These are phyloP conservation scores for Boechera divaricarpa DNA, from an alignment of 345 rosid species.

Conservation along the genomic window DNA sequence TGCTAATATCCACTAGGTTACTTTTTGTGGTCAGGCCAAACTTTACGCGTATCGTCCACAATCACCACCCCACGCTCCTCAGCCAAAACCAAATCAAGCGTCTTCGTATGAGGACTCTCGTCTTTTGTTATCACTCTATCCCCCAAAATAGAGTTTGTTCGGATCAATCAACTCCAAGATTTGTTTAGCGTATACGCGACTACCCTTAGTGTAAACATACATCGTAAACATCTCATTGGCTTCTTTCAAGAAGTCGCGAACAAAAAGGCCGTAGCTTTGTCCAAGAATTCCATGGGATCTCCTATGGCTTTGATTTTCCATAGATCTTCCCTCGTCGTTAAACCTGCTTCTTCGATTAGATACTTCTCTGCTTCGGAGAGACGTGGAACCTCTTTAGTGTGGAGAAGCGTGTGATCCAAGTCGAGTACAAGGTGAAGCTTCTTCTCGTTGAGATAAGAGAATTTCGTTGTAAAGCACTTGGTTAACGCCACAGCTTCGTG, in stretches of 20 bases:
- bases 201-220: conserved; percentile 35
- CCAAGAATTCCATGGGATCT: not conserved
- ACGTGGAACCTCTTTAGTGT: not conserved
- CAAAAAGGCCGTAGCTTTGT: conserved; percentile 31
- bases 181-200: not conserved
- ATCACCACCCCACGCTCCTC: conserved; percentile 27
- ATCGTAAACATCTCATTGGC: conserved; percentile 17
- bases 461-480: not conserved
- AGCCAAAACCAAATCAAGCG: conserved; percentile 38
- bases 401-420: conserved; percentile 40
- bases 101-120: conserved; percentile 17
- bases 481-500: conserved; percentile 16
- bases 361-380: conserved; percentile 22
- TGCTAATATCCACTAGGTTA: conserved; percentile 41
- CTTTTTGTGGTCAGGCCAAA: conserved; percentile 26
- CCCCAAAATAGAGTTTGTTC: not conserved
- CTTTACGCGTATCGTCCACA: conserved; percentile 32
- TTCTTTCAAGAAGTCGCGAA: conserved; percentile 22
- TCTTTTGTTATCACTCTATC: conserved; percentile 28
- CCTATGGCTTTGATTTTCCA: not conserved
- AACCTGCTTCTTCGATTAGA: conserved; percentile 21
- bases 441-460: conserved; percentile 13
- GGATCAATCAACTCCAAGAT: conserved; percentile 36
- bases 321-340: conserved; percentile 3
- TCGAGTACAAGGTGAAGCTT: conserved; percentile 37